Base-by-base conservation (phyloP, 331 rosid genomes). In the Cucumis variabilis region DNA sequence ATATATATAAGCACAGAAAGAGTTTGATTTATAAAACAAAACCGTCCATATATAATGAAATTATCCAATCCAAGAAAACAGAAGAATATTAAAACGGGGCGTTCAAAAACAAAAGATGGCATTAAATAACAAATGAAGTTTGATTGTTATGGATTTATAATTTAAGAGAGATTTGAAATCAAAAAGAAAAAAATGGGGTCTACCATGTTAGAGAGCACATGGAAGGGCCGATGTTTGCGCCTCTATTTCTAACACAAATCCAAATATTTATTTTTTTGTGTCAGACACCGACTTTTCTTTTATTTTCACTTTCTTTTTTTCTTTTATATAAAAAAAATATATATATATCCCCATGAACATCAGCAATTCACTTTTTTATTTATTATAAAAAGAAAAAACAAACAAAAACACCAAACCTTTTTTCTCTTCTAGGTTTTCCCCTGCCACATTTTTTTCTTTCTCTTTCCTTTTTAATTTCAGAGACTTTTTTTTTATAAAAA, bases 241-340 rank as follows among this genome's bases (percentile, higher is more conserved):
- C 67, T 20, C 2, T 14, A 65, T 82, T 82, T 82, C 21, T 3
- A 60, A 60, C 13, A 82, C 19, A 82, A 82, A 20, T 82, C 85
- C 71, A 82, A 60, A 82, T 12, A 19, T 60, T 55, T 55, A 55
- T 51, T 9, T 48, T 48, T 53, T 53, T 53, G 16, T 82, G 71
- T 82, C 85, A 62, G 86, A 82, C 86, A 82, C 86, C 86, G 86
- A 82, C 86, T 82, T 82, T 62, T 60, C 37, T 33, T 33, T 33
- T 33, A 33, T 33, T 33, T 33, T 33, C 37, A 33, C 37, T 33
- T 33, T 5, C n/a, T n/a, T 33, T 33, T 33, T 33, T 33, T 33
- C 37, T 33, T 33, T 33, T 33, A 33, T 33, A 33, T 33, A 33
- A 2, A n/a, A n/a, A n/a, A n/a, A n/a, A 30, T 82, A 60, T 62